Conservation (phyloP, 2,329 filamentous ascomycete genomes). For the Diplodia corticola region DNA sequence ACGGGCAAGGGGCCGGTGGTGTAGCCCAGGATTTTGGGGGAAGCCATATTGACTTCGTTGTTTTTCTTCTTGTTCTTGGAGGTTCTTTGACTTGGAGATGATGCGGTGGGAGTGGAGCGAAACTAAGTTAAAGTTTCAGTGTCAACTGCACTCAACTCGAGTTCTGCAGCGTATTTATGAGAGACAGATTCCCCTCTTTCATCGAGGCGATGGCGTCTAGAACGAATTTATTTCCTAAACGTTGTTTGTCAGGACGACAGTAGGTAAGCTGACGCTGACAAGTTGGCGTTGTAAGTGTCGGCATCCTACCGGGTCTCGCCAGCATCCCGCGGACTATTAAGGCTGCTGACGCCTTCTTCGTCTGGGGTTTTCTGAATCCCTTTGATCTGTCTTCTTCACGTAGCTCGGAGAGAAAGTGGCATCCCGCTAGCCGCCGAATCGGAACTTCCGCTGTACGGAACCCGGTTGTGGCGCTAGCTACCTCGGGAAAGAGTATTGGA, state of each 20-base stretch:
- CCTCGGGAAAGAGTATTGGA: background rate
- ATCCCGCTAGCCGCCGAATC: background rate
- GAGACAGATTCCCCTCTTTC: too few species aligned
- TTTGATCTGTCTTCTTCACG: background rate
- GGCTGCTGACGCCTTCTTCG: background rate
- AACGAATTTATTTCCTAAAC: background rate
- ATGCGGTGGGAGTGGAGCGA: too few species aligned
- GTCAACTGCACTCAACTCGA: too few species aligned
- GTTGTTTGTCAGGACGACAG: background rate
- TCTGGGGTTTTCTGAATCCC: background rate
- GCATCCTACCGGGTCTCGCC: background rate
- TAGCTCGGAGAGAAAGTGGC: background rate
- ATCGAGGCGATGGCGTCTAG: background rate
- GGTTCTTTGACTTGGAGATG: too few species aligned
- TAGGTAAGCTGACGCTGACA: background rate
- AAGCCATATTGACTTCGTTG: background rate
- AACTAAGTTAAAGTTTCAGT: too few species aligned
- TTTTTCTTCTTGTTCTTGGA: background rate
- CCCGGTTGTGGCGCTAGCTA: constrained; percentile 6
- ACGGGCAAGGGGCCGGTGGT: background rate
- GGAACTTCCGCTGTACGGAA: background rate
- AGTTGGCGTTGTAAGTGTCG: background rate
- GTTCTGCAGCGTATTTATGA: too few species aligned
- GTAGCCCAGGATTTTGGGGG: background rate
- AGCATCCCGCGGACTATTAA: background rate